A percentile compares a stretch with the other conserved stretches of the same genome.
Evolutionary conservation across 106 monocot species (phyloP).

Genomic region (Apostasia ramifera): DNA sequence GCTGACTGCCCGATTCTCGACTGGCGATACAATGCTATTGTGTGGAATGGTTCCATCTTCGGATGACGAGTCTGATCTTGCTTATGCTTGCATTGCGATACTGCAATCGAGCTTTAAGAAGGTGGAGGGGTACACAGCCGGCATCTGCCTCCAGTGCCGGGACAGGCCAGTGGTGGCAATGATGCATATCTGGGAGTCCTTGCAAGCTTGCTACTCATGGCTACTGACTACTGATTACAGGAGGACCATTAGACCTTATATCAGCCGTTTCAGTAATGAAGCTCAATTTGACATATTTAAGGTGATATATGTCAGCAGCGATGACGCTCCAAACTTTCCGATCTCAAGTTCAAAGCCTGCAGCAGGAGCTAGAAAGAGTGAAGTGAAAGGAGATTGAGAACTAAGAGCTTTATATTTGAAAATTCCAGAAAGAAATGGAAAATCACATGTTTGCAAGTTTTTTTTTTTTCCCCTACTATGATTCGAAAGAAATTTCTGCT

Average conservation of each 20-base stretch:
- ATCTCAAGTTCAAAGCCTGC: not conserved
- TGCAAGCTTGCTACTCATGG: constrained; percentile 34
- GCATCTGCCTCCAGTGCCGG: constrained; percentile 14
- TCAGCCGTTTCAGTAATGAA: constrained; percentile 12
- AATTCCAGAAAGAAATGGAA: too few relatives aligned
- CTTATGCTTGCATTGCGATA: constrained; percentile 22
- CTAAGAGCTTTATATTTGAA: too few relatives aligned
- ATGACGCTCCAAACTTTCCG: constrained; percentile 12
- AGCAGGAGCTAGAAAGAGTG: too few relatives aligned
- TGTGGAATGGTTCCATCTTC: constrained; percentile 5
- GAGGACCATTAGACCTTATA: constrained; percentile 7
- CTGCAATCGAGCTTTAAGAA: constrained; percentile 13
- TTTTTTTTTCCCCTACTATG: too few relatives aligned
- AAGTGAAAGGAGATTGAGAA: too few relatives aligned
- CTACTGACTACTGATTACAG: constrained; percentile 14
- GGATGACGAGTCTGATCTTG: constrained; percentile 5
- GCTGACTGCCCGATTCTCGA: constrained; percentile 7
- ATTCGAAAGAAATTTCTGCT: too few relatives aligned
- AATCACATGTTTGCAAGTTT: too few relatives aligned
- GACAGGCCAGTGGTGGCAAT: constrained; percentile 18
- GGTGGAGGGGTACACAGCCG: constrained; percentile 7
- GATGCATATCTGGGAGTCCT: constrained; percentile 29
- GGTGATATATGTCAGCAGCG: constrained; percentile 28
- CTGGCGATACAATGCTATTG: constrained; percentile 21
- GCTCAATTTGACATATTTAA: constrained; percentile 26